Evolutionary conservation across 768 basidiomycete species (phyloP), one percentile per base, ranked within the genome.

Genomic region (Suillus subaureus): DNA sequence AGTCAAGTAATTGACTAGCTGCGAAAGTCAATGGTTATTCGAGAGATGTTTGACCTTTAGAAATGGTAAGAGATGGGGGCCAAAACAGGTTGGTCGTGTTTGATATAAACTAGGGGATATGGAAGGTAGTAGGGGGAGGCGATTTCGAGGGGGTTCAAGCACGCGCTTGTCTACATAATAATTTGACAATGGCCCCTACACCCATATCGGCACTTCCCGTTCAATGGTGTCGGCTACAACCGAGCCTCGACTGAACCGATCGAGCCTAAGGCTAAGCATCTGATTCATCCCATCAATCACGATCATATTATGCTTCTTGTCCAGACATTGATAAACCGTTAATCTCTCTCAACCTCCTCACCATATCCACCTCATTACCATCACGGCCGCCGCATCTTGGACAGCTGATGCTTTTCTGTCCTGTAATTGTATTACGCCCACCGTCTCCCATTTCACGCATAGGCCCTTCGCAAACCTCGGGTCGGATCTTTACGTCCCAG

Each of bases 181-280:
- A 55, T 33, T 55, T 55, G 54, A 33, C 31, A 31, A 55, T 55
- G 54, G 54, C 54, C 54, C 54, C 54, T 55, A 55, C 54, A 55
- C 33, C 54, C 54, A 55, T 3, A 33, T n/a, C 54, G 54, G 54
- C 21, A 55, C 33, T 55, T 55, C 21, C 54, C 54, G 54, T 55
- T 55, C 12, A 55, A 55, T 52, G 51, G 16, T 5, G 51, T 52
- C 54, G 54, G 54, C 31, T 55, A 35, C 3, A n/a, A 33, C 54
- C 54, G 54, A 55, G 54, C 54, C 31, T 55, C 54, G 54, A 55
- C 31, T 21, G 31, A 33, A 21, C 13, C 11, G 31, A 54, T 52
- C 49, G 51, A 52, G 16, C 49, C 26, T 26, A 16, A 51, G 43
- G 35, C 35, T 35, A 42, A 5, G 18, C 45, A 47, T 47, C 45